Evolutionary conservation across 768 basidiomycete genomes (phyloP).

Genomic region (Cantharellus anzutake): DNA sequence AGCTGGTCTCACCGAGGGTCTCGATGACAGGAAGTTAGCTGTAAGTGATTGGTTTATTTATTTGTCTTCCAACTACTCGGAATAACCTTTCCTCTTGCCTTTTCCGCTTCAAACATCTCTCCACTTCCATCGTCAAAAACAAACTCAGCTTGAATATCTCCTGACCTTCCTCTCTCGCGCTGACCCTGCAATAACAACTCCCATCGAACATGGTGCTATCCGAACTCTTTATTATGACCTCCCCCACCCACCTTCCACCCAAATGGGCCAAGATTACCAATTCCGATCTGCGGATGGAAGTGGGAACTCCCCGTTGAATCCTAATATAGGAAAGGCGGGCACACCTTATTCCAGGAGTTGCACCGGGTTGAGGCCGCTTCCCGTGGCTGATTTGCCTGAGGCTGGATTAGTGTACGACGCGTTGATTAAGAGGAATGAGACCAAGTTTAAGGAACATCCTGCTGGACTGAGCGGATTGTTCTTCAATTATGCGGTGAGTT

Average conservation of each 20-base stretch:
- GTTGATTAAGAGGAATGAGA: slow-evolving; percentile 19
- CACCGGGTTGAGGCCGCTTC: slow-evolving; percentile 24
- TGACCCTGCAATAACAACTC: not conserved
- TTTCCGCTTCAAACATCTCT: not conserved
- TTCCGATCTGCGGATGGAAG: slow-evolving; percentile 42
- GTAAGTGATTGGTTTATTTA: slow-evolving; percentile 14
- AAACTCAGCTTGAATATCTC: not conserved
- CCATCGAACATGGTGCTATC: not conserved
- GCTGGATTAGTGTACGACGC: slow-evolving; percentile 22
- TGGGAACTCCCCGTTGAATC: slow-evolving; percentile 35
- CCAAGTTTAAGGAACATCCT: slow-evolving; percentile 3
- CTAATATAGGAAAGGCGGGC: slow-evolving; percentile 37
- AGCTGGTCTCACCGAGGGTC: slow-evolving; percentile 7
- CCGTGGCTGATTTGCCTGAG: slow-evolving; percentile 30
- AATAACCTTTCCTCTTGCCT: no score
- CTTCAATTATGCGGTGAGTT: slow-evolving; percentile 1
- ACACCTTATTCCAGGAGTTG: slow-evolving; percentile 42
- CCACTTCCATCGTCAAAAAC: not conserved
- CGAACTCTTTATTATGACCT: slow-evolving; percentile 48
- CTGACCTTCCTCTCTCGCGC: not conserved
- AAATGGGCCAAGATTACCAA: slow-evolving; percentile 36
- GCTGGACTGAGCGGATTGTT: slow-evolving; percentile 6
- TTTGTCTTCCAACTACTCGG: no score
- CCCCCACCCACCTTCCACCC: slow-evolving; percentile 56
- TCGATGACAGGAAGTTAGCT: slow-evolving; percentile 42